Conservation (phyloP, 139 green algal genomes). For the Penium margaritaceum region DNA sequence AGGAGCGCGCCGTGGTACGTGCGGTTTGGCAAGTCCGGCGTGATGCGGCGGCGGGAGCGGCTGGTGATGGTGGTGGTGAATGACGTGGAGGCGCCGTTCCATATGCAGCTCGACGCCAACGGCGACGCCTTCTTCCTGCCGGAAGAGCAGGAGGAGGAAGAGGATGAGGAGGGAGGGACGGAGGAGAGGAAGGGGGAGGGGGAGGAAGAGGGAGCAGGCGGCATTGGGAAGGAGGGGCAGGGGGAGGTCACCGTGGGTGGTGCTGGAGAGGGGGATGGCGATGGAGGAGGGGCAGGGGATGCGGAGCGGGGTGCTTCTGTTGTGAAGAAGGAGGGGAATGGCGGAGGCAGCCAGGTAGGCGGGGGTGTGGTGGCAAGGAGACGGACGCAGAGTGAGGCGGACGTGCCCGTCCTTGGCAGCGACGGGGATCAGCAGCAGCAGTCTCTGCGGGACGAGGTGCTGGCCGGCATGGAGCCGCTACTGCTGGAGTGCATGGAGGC, state of each 20-base stretch:
- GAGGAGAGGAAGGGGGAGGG: slow-evolving; percentile 15
- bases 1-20: slow-evolving; percentile 84
- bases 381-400: slow-evolving; percentile 34
- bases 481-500: slow-evolving; percentile 1
- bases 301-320: too few relatives aligned
- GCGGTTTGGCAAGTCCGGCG: slow-evolving; percentile 83
- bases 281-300: background rate
- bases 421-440: too few relatives aligned
- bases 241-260: background rate
- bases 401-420: too few relatives aligned
- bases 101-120: slow-evolving; percentile 38
- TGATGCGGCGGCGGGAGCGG: slow-evolving; percentile 62
- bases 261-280: background rate
- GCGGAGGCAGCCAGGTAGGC: background rate
- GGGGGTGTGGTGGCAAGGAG: background rate
- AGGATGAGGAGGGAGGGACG: background rate
- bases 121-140: slow-evolving; percentile 36
- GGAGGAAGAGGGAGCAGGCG: background rate
- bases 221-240: background rate
- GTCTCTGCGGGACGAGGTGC: slow-evolving; percentile 3
- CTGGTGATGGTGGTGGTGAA: slow-evolving; percentile 70
- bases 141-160: slow-evolving; percentile 10
- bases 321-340: slow-evolving; percentile 11
- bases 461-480: background rate
- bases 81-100: slow-evolving; percentile 35